Percentiles rank a stretch among this genome's conserved stretches.
Conservation (phyloP, 192 early-diverging fungal genomes). For the Pecoramyces ruminantium region DNA sequence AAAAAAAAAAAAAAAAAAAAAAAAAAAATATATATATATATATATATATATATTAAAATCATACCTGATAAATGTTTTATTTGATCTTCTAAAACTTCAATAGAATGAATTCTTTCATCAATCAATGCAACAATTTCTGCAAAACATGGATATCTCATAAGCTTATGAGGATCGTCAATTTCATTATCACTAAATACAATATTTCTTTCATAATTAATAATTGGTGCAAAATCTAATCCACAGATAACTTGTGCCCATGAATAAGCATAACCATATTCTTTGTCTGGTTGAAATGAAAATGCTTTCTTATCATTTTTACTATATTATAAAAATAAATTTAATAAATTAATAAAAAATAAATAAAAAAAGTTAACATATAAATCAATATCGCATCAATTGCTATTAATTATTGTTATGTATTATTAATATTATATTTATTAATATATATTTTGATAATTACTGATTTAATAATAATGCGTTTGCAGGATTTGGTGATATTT, state of each 20-base stretch:
- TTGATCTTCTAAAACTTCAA: neutral
- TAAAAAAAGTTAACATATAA: no score
- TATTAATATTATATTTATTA: neutral
- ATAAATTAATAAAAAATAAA: no score
- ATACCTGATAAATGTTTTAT: neutral
- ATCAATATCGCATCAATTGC: no score
- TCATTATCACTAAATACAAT: neutral
- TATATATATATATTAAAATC: no score
- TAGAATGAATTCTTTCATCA: neutral
- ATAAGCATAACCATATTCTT: neutral
- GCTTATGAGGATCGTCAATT: neutral
- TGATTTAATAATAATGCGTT: neutral
- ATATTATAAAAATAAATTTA: no score
- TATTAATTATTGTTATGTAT: no score
- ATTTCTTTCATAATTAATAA: neutral
- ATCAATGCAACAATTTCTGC: neutral
- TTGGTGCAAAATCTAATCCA: neutral
- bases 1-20: no score
- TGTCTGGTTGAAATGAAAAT: neutral
- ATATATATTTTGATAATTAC: neutral
- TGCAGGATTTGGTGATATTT: neutral
- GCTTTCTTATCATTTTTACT: neutral
- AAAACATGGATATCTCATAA: neutral
- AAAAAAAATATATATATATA: no score
- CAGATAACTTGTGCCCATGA: neutral